phyloP scores from a whole-genome alignment of 2,329 filamentous ascomycete species.

The Pseudogymnoascus sp. region DNA sequence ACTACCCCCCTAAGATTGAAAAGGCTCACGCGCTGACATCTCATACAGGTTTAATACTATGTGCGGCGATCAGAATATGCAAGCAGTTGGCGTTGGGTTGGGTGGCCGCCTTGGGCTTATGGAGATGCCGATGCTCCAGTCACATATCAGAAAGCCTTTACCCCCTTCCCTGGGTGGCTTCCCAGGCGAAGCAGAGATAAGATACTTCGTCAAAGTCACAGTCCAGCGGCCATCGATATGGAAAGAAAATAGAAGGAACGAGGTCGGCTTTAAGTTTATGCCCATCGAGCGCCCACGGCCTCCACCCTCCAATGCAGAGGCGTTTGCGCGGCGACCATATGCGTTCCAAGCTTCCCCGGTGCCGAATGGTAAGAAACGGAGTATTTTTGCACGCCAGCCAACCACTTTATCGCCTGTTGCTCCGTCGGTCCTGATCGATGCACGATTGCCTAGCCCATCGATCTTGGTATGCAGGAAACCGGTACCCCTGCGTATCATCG shows the following conservation, averaged over 20 bases:
- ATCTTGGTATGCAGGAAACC: conserved; percentile 85
- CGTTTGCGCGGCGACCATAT: conserved; percentile 69
- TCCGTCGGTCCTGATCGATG: conserved; percentile 67
- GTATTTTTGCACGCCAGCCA: conserved; percentile 24
- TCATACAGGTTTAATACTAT: conserved; percentile 55
- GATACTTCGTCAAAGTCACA: conserved; percentile 94
- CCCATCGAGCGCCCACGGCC: conserved; percentile 84
- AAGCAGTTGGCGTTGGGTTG: conserved; percentile 42
- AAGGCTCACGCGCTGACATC: conserved; percentile 12
- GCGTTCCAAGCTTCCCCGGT: conserved; percentile 38
- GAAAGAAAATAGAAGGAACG: conserved; percentile 75
- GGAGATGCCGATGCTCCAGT: conserved; percentile 51
- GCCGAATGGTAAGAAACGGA: conserved; percentile 22
- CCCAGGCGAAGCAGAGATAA: conserved; percentile 78
- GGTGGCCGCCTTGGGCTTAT: conserved; percentile 53
- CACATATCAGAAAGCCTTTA: conserved; percentile 75
- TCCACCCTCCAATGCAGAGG: conserved; percentile 59
- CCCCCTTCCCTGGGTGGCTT: conserved; percentile 86
- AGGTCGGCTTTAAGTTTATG: conserved; percentile 70
- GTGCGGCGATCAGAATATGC: conserved; percentile 42
- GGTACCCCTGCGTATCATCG: conserved; percentile 68
- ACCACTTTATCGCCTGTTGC: conserved; percentile 34
- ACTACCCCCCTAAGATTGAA: conserved; percentile 4
- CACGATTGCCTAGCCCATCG: conserved; percentile 75
- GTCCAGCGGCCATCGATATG: conserved; percentile 81